These are phyloP conservation scores for Hericium coralloides DNA, from an alignment of 768 basidiomycete genomes.

Conservation along the genomic window DNA sequence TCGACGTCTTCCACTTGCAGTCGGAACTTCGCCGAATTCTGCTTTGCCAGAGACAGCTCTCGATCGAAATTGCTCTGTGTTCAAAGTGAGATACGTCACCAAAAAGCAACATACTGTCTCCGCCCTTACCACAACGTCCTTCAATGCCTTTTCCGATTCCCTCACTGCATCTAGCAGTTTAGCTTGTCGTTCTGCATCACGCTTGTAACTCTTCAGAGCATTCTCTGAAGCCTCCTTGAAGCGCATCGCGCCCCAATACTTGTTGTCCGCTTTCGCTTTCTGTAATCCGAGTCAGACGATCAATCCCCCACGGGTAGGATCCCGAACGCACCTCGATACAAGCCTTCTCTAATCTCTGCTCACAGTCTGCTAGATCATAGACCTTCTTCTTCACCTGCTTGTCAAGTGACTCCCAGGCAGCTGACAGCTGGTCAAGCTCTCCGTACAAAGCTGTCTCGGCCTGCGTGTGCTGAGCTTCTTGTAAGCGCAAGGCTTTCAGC, in stretches of 20 bases:
- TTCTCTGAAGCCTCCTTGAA: slow-evolving; percentile 76
- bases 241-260: slow-evolving; percentile 85
- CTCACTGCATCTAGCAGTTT: slow-evolving; percentile 57
- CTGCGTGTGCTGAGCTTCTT: slow-evolving; percentile 56
- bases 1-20: slow-evolving; percentile 10
- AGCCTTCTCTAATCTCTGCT: slow-evolving; percentile 61
- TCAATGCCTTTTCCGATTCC: slow-evolving; percentile 55
- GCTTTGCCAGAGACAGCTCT: not conserved
- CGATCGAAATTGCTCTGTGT: not conserved
- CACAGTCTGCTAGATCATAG: slow-evolving; percentile 66
- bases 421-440: slow-evolving; percentile 80
- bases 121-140: slow-evolving; percentile 47
- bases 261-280: slow-evolving; percentile 96
- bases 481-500: slow-evolving; percentile 48
- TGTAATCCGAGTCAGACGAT: slow-evolving; percentile 23
- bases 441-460: slow-evolving; percentile 69
- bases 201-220: slow-evolving; percentile 57
- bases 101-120: not conserved
- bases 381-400: slow-evolving; percentile 77
- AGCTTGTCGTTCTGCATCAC: slow-evolving; percentile 49
- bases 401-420: slow-evolving; percentile 81
- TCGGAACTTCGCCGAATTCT: not conserved
- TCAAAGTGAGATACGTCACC: not conserved
- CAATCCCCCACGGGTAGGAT: not conserved
- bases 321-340: slow-evolving; percentile 52